Conservation (phyloP, 2,329 filamentous ascomycete species). For the Metarhizium album region DNA sequence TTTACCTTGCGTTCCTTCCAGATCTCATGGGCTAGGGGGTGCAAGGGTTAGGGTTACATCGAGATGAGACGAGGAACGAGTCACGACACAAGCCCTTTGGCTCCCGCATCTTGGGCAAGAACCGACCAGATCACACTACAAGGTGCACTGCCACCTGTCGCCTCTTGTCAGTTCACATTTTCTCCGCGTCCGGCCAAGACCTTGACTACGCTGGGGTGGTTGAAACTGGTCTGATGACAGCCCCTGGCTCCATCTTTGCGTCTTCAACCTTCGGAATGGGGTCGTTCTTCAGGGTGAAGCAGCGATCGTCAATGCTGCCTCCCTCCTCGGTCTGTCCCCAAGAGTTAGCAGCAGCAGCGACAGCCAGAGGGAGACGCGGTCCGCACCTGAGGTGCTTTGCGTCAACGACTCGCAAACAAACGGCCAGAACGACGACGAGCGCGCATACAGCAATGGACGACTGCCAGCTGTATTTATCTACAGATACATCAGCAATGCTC, state of each 20-base stretch:
- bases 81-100: too few relatives aligned
- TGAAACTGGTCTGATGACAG: not conserved
- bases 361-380: not conserved
- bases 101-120: too few relatives aligned
- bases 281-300: not conserved
- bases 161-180: too few relatives aligned
- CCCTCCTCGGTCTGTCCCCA: not conserved
- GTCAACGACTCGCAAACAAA: constrained; percentile 31
- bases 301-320: not conserved
- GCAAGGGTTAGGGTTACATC: too few relatives aligned
- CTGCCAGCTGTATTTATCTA: constrained; percentile 37
- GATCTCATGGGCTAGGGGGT: too few relatives aligned
- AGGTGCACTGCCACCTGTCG: too few relatives aligned
- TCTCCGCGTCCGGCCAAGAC: not conserved
- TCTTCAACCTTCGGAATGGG: not conserved
- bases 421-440: constrained; percentile 34
- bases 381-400: constrained; percentile 23
- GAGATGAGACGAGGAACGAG: too few relatives aligned
- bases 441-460: constrained; percentile 32
- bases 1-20: too few relatives aligned
- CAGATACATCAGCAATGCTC: not conserved
- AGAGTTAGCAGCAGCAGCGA: not conserved
- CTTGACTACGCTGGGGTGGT: not conserved
- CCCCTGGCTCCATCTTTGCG: not conserved
- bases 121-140: too few relatives aligned